phyloP scores from a whole-genome alignment of 768 basidiomycete genomes.

The Clitopilus passeckerianus region DNA sequence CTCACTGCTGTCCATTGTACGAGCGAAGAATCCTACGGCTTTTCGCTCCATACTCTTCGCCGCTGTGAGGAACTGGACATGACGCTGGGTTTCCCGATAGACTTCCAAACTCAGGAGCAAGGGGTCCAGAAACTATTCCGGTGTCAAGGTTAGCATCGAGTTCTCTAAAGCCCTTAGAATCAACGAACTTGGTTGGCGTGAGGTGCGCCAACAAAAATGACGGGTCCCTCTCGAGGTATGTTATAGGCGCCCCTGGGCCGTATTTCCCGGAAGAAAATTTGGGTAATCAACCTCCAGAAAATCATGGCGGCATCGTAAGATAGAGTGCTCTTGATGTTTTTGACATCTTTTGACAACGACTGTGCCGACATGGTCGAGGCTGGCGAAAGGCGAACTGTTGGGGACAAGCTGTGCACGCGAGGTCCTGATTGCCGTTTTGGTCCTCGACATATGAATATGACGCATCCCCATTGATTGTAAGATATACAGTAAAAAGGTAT shows the following conservation, averaged over 20 bases:
- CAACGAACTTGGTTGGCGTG: slow-evolving; percentile 79
- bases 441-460: neutral
- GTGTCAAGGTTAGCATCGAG: slow-evolving; percentile 9
- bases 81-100: slow-evolving; percentile 74
- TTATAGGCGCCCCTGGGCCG: slow-evolving; percentile 92
- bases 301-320: slow-evolving; percentile 73
- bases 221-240: slow-evolving; percentile 84
- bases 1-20: slow-evolving; percentile 86
- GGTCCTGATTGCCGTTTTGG: neutral
- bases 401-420: neutral
- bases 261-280: slow-evolving; percentile 96
- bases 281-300: slow-evolving; percentile 83
- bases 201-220: slow-evolving; percentile 91
- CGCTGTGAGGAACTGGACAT: slow-evolving; percentile 84
- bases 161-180: slow-evolving; percentile 3
- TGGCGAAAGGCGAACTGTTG: slow-evolving; percentile 4
- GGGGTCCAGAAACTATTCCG: slow-evolving; percentile 83
- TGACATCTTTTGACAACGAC: slow-evolving; percentile 1
- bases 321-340: slow-evolving; percentile 18
- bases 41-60: slow-evolving; percentile 82
- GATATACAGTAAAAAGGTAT: neutral
- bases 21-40: slow-evolving; percentile 75
- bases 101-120: slow-evolving; percentile 82
- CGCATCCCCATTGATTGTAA: neutral
- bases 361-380: slow-evolving; percentile 13